Evolutionary conservation across 2,329 filamentous ascomycete species (phyloP).

Genomic region (Dothidotthia symphoricarpi): DNA sequence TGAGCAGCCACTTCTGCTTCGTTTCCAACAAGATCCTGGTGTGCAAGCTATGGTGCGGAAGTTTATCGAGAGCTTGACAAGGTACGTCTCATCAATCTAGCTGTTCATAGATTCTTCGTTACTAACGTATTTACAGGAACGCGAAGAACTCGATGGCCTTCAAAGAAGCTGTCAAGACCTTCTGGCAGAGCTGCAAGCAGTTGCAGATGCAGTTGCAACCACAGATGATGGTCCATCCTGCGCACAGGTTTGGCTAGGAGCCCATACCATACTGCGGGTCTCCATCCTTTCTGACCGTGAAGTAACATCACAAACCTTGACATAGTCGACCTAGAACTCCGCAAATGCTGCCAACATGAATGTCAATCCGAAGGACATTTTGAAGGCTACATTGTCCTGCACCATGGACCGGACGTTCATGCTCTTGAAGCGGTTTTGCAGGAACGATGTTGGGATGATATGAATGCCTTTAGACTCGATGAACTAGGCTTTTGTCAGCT

Average conservation of each 20-base stretch:
- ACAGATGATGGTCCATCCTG: slow-evolving; percentile 26
- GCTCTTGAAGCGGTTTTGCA: slow-evolving; percentile 53
- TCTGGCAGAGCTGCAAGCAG: slow-evolving; percentile 40
- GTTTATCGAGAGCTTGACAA: slow-evolving; percentile 35
- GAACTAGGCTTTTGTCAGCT: slow-evolving; percentile 39
- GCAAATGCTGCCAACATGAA: slow-evolving; percentile 70
- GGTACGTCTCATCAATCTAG: slow-evolving; percentile 17
- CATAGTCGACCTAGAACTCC: slow-evolving; percentile 44
- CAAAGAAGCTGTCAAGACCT: slow-evolving; percentile 37
- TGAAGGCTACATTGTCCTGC: slow-evolving; percentile 62
- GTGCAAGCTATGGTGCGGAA: slow-evolving; percentile 34
- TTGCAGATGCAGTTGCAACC: slow-evolving; percentile 39
- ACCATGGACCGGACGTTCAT: slow-evolving; percentile 54
- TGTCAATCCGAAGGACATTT: slow-evolving; percentile 67
- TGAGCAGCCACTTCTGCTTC: slow-evolving; percentile 30
- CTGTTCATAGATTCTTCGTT: neutral
- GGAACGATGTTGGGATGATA: slow-evolving; percentile 48
- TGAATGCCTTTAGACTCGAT: slow-evolving; percentile 54
- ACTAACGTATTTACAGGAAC: slow-evolving; percentile 36
- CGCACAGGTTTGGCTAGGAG: slow-evolving; percentile 21
- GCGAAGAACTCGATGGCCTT: slow-evolving; percentile 33
- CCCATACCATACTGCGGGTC: slow-evolving; percentile 6
- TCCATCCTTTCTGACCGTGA: slow-evolving; percentile 1
- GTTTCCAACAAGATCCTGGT: slow-evolving; percentile 27
- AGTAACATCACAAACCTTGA: neutral